Conservation (phyloP, 139 green algal genomes). For the Chlorella vulgaris region DNA sequence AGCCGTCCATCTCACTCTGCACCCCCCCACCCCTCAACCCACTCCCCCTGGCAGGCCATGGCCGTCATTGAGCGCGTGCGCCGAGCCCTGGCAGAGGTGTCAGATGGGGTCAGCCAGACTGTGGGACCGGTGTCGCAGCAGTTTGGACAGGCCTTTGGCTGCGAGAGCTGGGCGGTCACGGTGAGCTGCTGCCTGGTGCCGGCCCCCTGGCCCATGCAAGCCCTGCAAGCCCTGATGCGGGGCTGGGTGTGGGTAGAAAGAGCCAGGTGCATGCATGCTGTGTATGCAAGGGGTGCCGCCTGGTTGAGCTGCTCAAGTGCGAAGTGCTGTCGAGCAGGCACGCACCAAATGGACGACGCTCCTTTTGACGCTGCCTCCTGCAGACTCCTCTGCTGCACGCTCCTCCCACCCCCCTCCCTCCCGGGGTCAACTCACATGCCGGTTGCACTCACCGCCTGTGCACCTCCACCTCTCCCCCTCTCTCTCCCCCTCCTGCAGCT, state of each 20-base stretch:
- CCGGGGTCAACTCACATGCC: too few species aligned
- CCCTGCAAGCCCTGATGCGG: too few species aligned
- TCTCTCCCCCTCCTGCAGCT: slow-evolving; percentile 39
- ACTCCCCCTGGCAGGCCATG: slow-evolving; percentile 79
- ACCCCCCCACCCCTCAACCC: not conserved
- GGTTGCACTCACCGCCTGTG: not conserved
- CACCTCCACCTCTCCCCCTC: not conserved
- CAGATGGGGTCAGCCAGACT: slow-evolving; percentile 63
- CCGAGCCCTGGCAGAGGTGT: slow-evolving; percentile 69
- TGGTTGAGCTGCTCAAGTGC: too few species aligned
- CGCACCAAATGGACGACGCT: too few species aligned
- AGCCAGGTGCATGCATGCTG: too few species aligned
- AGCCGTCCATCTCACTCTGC: not conserved
- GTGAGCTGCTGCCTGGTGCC: not conserved
- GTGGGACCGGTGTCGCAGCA: slow-evolving; percentile 58
- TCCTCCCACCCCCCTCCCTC: too few species aligned
- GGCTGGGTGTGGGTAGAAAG: too few species aligned
- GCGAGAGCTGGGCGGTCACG: slow-evolving; percentile 88
- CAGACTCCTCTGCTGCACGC: too few species aligned
- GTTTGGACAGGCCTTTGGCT: slow-evolving; percentile 77
- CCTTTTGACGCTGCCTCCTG: too few species aligned
- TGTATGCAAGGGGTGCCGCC: too few species aligned
- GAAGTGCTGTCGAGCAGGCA: too few species aligned
- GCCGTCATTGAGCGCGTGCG: slow-evolving; percentile 90
- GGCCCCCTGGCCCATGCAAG: too few species aligned